phyloP scores from a whole-genome alignment of 108 stramenopile genomes.

The Cyclotella cryptica region DNA sequence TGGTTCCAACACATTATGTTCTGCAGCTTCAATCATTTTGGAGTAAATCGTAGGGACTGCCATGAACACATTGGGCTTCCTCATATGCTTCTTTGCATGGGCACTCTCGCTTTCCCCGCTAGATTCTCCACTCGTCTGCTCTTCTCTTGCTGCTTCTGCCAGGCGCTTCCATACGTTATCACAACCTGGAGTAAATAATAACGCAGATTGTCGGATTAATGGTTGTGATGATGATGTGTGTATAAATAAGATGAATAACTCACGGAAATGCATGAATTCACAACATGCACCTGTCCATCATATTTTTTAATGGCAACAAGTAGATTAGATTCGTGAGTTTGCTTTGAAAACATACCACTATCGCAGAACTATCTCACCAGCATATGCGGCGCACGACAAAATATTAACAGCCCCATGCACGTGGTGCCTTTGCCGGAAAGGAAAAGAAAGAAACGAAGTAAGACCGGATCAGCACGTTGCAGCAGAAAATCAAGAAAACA shows the following conservation, averaged over 20 bases:
- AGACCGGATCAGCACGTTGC: not conserved
- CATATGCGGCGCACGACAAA: constrained; percentile 52
- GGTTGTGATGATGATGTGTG: too few relatives aligned
- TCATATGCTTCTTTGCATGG: not conserved
- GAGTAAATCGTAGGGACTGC: constrained; percentile 32
- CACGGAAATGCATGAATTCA: constrained; percentile 52
- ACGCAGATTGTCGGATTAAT: too few relatives aligned
- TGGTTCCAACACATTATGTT: constrained; percentile 22
- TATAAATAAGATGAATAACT: too few relatives aligned
- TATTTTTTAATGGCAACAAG: not conserved
- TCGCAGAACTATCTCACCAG: constrained; percentile 24
- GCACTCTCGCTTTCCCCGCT: not conserved
- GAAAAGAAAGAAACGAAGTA: not conserved
- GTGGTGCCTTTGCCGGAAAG: constrained; percentile 32
- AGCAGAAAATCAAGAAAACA: not conserved
- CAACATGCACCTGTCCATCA: constrained; percentile 16
- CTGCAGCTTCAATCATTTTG: constrained; percentile 31
- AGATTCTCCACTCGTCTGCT: not conserved
- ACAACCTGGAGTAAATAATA: not conserved
- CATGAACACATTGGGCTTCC: constrained; percentile 24
- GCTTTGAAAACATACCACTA: not conserved
- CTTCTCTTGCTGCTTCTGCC: constrained; percentile 31
- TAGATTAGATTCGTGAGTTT: not conserved
- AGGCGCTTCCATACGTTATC: constrained; percentile 42
- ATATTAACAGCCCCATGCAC: constrained; percentile 59